These are phyloP conservation scores for Volvariella surrecta DNA, from an alignment of 1,284 basidiomycete genomes.

Conservation along the genomic window DNA sequence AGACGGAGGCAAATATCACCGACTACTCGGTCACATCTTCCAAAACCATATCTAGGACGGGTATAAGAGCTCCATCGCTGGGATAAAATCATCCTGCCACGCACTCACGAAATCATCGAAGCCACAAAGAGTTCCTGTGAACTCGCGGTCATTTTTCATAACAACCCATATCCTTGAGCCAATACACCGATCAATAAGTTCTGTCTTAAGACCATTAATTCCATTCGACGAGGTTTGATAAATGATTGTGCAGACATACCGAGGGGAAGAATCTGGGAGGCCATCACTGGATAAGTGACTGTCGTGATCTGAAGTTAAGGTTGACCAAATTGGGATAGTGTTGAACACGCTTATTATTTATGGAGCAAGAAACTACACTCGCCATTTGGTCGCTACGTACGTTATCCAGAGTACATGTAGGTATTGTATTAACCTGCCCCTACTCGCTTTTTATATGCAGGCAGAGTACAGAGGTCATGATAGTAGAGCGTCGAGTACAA, in stretches of 20 bases:
- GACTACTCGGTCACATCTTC: constrained; percentile 98
- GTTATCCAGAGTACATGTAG: no score
- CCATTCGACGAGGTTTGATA: neutral
- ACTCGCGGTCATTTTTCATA: constrained; percentile 94
- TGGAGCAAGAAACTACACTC: no score
- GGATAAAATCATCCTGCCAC: constrained; percentile 31
- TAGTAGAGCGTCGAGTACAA: no score
- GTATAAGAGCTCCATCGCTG: constrained; percentile 1
- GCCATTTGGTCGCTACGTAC: no score
- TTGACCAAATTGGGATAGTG: no score
- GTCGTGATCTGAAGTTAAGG: no score
- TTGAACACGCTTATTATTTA: no score
- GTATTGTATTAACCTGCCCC: no score
- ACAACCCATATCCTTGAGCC: constrained; percentile 94
- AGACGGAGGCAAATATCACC: constrained; percentile 9
- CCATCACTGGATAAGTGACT: constrained; percentile 24
- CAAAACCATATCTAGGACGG: constrained; percentile 84
- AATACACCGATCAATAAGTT: constrained; percentile 92
- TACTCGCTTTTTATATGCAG: no score
- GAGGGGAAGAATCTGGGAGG: constrained; percentile 47
- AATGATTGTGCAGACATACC: constrained; percentile 25
- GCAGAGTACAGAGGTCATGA: no score
- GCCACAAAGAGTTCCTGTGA: constrained; percentile 91
- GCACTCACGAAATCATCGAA: constrained; percentile 99
- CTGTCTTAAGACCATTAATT: constrained; percentile 28